Evolutionary conservation across 139 green algal genomes (phyloP).

Genomic region (Chlamydomonas sp.): DNA sequence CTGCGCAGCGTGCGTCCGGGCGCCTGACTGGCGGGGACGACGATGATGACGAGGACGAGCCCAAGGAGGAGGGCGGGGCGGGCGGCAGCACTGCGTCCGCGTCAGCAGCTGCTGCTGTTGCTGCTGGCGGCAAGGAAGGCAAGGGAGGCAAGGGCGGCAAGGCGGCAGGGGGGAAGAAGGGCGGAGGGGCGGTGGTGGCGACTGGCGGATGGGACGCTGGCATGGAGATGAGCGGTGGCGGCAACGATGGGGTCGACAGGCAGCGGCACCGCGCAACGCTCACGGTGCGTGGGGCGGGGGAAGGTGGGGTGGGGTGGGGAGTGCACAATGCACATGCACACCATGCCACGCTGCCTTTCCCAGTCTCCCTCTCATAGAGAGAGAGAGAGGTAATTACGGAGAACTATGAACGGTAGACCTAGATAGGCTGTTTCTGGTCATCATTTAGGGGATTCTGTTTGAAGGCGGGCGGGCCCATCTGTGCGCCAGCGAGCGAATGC

Average conservation of each 20-base stretch:
- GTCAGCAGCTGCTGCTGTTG: not conserved
- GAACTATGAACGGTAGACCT: too few species aligned
- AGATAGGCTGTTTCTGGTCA: too few species aligned
- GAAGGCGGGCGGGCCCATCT: too few species aligned
- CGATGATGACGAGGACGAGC: conserved; percentile 31
- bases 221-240: not conserved
- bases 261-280: too few species aligned
- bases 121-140: not conserved
- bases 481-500: too few species aligned
- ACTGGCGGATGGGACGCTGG: not conserved
- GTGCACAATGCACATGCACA: too few species aligned
- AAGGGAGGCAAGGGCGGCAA: not conserved
- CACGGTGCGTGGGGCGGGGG: too few species aligned
- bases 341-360: too few species aligned
- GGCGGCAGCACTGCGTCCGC: not conserved
- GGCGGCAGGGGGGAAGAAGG: not conserved
- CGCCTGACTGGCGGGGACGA: conserved; percentile 23
- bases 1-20: conserved; percentile 28
- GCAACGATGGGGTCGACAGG: not conserved
- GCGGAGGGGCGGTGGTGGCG: not conserved
- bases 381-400: too few species aligned
- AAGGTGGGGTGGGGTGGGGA: too few species aligned
- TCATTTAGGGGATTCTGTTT: too few species aligned
- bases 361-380: too few species aligned
- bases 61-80: not conserved